Base-by-base conservation (phyloP, 192 early-diverging fungal genomes). In the Coemansia asiatica region DNA sequence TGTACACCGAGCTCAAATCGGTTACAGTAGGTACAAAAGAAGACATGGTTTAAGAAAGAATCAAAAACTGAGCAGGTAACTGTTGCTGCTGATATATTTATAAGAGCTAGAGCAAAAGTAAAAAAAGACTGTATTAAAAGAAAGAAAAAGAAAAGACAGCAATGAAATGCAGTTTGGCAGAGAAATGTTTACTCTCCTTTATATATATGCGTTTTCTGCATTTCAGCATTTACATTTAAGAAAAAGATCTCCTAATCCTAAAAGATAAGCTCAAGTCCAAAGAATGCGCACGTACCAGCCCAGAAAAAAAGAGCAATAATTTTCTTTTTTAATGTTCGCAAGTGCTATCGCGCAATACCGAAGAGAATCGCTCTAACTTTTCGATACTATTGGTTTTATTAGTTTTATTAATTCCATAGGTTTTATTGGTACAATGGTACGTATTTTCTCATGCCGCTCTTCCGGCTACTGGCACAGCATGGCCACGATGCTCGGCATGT, bases 1-100 rank as follows among this genome's bases (percentile, higher is more conserved):
- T 73, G 60, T 83, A 83, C 18, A 83, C 73, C 4, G 50, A 28
- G 48, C 44, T 38, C 15, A 83, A 63, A 16, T 54, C 21, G 3
- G 55, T 55, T 50, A 69, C 72, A 0, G 66, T 50, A 18, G 76
- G 72, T 4, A 64, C 69, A 27, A 46, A 12, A 15, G 31, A 40
- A 23, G 36, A 22, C 51, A 57, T 62, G 38, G 35, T 40, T 15
- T 18, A 46, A 19, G 16, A 31, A 1, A 31, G 2, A n/a, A 53
- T 2, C 4, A 8, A 48, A 15, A n/a, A 48, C 15, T 48, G n/a
- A n/a, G n/a, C n/a, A n/a, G n/a, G n/a, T n/a, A n/a, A n/a, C n/a
- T n/a, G n/a, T n/a, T n/a, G n/a, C n/a, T 48, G 46, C 16, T 22
- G 48, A 1, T 50, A n/a, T 50, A 54, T 23, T 10, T 28, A 54